Evolutionary conservation across 805 yeast species (phyloP).

Genomic region (Ogataea ganodermae): DNA sequence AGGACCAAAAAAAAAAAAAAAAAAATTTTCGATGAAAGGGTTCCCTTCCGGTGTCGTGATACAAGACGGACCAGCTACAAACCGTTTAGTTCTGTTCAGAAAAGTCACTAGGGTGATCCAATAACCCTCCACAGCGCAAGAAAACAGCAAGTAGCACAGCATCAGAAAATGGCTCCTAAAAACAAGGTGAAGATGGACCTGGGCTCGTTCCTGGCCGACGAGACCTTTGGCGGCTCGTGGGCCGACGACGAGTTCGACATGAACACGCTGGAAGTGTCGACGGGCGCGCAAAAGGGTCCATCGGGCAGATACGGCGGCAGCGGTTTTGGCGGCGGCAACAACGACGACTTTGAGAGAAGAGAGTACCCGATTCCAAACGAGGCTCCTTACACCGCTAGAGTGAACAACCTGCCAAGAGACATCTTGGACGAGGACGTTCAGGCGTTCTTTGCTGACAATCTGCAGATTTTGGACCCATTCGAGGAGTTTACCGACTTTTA

Average conservation of each 20-base stretch:
- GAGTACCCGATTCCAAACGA: conserved; percentile 86
- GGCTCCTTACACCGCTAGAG: conserved; percentile 91
- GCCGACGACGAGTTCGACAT: conserved; percentile 82
- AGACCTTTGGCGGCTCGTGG: conserved; percentile 76
- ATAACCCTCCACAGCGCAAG: background rate
- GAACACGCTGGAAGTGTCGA: conserved; percentile 24
- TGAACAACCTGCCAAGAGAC: conserved; percentile 84
- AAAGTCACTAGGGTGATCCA: background rate
- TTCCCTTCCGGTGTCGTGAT: background rate
- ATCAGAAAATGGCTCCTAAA: conserved; percentile 56
- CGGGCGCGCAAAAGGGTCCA: conserved; percentile 11
- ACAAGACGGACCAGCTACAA: background rate
- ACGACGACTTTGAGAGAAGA: conserved; percentile 50
- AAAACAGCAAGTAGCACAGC: background rate
- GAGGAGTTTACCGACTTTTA: conserved; percentile 61
- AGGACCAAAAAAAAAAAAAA: background rate
- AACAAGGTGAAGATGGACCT: conserved; percentile 73
- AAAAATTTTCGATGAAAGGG: conserved; percentile 11
- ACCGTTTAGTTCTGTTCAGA: background rate
- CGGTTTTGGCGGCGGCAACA: conserved; percentile 21
- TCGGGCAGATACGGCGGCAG: conserved; percentile 18
- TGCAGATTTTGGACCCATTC: conserved; percentile 49
- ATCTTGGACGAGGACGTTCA: conserved; percentile 62
- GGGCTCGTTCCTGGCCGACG: conserved; percentile 80
- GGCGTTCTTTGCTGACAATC: conserved; percentile 59